Conservation (phyloP, 257 asterid genomes). For the Primulina huaijiensis region DNA sequence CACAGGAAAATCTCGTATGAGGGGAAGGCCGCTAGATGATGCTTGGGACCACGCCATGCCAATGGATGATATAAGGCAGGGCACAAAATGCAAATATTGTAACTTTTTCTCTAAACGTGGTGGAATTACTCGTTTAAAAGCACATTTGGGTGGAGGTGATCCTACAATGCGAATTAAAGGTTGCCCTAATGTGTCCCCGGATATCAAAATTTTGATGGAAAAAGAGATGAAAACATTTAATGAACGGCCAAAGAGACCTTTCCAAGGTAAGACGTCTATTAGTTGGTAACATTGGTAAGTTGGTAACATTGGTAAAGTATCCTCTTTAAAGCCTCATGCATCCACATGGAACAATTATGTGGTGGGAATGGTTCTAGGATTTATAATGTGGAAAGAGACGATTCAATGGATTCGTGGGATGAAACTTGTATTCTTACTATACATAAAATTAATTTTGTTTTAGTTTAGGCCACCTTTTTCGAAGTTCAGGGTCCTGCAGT, state of each 20-base stretch:
- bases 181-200: constrained; percentile 45
- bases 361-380: too few relatives aligned
- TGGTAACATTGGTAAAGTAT: too few relatives aligned
- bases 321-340: too few relatives aligned
- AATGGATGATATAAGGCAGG: constrained; percentile 48
- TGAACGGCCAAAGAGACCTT: constrained; percentile 34
- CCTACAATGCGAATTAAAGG: constrained; percentile 40
- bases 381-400: too few relatives aligned
- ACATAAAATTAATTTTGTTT: neutral
- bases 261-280: too few relatives aligned
- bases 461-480: neutral
- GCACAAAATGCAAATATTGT: constrained; percentile 47
- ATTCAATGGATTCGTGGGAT: too few relatives aligned
- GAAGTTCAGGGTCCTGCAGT: neutral
- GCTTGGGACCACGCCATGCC: constrained; percentile 53
- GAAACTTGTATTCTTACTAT: too few relatives aligned
- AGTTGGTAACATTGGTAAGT: too few relatives aligned
- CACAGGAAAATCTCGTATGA: constrained; percentile 32
- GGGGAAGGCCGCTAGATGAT: constrained; percentile 54
- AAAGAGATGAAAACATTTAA: constrained; percentile 46
- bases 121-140: constrained; percentile 55
- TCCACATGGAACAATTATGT: too few relatives aligned
- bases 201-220: constrained; percentile 41
- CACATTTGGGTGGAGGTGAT: constrained; percentile 55
- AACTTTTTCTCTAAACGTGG: constrained; percentile 44